Evolutionary conservation across 495 filamentous ascomycete species (phyloP).

Genomic region (Neurospora terricola): DNA sequence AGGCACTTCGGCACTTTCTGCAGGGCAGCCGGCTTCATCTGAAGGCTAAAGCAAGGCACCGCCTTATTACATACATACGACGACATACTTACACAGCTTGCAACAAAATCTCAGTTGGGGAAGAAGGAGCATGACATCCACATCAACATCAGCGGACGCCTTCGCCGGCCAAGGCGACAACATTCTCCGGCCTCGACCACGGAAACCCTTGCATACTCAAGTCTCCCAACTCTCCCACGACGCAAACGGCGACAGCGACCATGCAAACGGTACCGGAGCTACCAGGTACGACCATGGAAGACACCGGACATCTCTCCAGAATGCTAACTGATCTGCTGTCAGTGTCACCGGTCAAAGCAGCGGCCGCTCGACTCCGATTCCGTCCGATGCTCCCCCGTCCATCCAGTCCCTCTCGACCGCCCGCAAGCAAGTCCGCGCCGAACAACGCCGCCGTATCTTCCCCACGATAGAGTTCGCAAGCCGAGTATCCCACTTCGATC

Average conservation of each 20-base stretch:
- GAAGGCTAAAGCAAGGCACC: background rate
- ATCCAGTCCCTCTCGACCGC: conserved; percentile 74
- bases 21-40: background rate
- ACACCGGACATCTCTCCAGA: background rate
- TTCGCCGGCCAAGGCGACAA: conserved; percentile 19
- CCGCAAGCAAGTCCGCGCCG: conserved; percentile 74
- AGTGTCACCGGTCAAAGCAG: conserved; percentile 31
- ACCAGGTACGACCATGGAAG: background rate
- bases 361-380: conserved; percentile 79
- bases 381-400: conserved; percentile 85
- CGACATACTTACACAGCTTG: background rate
- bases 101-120: background rate
- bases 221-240: conserved; percentile 28
- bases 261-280: background rate
- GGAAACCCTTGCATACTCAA: conserved; percentile 34
- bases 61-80: background rate
- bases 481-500: conserved; percentile 95
- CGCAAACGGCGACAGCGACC: conserved; percentile 2
- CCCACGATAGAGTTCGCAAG: conserved; percentile 90
- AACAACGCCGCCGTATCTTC: conserved; percentile 75
- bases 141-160: conserved; percentile 20
- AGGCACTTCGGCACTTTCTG: background rate
- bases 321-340: conserved; percentile 3
- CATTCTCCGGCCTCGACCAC: conserved; percentile 32
- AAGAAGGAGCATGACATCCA: background rate